Evolutionary conservation across 192 early-diverging fungal species (phyloP), one percentile per base, ranked within the genome.

Genomic region (Coemansia javaensis): DNA sequence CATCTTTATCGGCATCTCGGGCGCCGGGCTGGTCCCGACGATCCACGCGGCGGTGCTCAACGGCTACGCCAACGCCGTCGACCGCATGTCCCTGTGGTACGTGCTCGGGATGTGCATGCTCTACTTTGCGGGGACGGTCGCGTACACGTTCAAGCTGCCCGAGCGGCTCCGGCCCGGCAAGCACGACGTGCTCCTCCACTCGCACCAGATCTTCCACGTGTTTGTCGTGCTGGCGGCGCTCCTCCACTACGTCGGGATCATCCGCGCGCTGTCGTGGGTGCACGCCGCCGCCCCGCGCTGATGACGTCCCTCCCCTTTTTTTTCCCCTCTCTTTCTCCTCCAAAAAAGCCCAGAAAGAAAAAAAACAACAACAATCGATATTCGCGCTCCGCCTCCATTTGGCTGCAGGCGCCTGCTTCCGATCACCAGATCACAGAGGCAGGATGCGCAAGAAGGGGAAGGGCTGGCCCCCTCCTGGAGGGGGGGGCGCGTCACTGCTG

Each of bases 121-220:
- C 42, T 98, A 98, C 62, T 62, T 93, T 35, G 38, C 74, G 13
- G 94, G 94, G 20, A 90, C 91, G 1, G 51, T 90, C 18, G 80
- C 95, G 8, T 98, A 98, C 41, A 88, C 84, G 3, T 70, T 66
- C 46, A 77, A 90, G 35, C 63, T 89, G 14, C 94, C 94, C 15
- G 94, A 97, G 58, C 52, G 84, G 16, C 86, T 81, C 64, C 82
- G 76, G 36, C 94, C 94, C 2, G 90, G 91, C 0, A 82, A 72
- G 47, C 88, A 90, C 56, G 82, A 94, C 46, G 73, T 85, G 36
- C 82, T 79, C 62, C 79, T 87, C 61, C 79, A 76, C 56, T 90
- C 88, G 17, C 93, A 94, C 55, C 94, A 97, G 77, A 91, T 97
- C 31, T 97, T 91, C 45, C 94, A 97, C 50, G 24, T 89, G 3